Percentiles rank a stretch among this genome's conserved stretches.
These are phyloP conservation scores for Paracorniculantispora psalliotae DNA, from an alignment of 2,329 filamentous ascomycete species.

Conservation along the genomic window DNA sequence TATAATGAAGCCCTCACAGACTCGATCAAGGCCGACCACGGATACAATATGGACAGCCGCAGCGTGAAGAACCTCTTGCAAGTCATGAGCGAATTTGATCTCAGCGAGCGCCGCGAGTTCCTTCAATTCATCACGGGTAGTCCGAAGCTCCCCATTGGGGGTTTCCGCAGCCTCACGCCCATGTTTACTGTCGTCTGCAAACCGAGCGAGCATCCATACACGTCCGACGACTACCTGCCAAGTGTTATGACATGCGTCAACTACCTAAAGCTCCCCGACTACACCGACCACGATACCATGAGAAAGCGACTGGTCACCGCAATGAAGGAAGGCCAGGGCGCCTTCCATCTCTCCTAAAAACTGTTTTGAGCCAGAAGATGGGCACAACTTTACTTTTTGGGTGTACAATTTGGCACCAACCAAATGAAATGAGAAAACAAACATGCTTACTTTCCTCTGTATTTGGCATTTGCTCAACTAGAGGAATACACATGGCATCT, in stretches of 20 bases:
- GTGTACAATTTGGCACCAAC: neutral
- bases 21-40: constrained; percentile 97
- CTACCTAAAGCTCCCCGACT: constrained; percentile 96
- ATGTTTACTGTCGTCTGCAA: constrained; percentile 99
- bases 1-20: constrained; percentile 75
- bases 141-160: constrained; percentile 95
- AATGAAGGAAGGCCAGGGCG: constrained; percentile 92
- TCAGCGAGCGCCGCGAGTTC: constrained; percentile 79
- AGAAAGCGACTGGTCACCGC: constrained; percentile 75
- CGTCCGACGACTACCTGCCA: constrained; percentile 94
- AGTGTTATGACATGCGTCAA: constrained; percentile 99
- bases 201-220: constrained; percentile 90
- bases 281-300: constrained; percentile 72
- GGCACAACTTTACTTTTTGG: neutral
- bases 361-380: neutral
- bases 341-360: constrained; percentile 83
- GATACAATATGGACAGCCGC: constrained; percentile 97
- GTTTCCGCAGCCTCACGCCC: constrained; percentile 92
- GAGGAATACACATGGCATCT: too few relatives aligned
- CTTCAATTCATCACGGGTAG: constrained; percentile 97
- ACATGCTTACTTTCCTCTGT: neutral
- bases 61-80: constrained; percentile 91
- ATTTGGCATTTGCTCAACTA: neutral
- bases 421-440: neutral
- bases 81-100: constrained; percentile 82